A percentile compares a stretch with the other conserved stretches of the same genome.
These are phyloP conservation scores for Didymella keratinophila DNA, from an alignment of 2,329 filamentous ascomycete genomes.

Conservation along the genomic window DNA sequence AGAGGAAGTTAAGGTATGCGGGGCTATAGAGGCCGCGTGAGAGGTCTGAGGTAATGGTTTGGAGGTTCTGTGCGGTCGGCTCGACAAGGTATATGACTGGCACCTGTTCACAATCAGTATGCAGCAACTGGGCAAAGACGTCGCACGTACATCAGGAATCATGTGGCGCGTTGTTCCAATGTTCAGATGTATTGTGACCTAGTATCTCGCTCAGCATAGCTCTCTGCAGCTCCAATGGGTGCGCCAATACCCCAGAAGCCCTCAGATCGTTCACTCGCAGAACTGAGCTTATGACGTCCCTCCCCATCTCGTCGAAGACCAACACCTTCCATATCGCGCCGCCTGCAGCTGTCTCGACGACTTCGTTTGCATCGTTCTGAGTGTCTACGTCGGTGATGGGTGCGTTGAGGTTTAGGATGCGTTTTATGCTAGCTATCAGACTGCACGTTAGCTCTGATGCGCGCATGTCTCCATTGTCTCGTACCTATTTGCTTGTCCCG, in stretches of 20 bases:
- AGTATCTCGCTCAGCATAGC: constrained; percentile 72
- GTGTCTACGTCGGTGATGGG: constrained; percentile 62
- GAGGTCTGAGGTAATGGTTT: constrained; percentile 84
- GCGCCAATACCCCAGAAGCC: constrained; percentile 72
- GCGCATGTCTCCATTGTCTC: neutral
- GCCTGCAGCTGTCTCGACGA: constrained; percentile 25
- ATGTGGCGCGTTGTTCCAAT: constrained; percentile 82
- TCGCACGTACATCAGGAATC: constrained; percentile 81
- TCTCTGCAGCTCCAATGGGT: neutral
- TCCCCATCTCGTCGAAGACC: constrained; percentile 89
- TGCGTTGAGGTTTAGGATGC: constrained; percentile 94
- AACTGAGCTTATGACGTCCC: constrained; percentile 97
- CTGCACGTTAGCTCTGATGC: constrained; percentile 23
- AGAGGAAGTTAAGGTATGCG: constrained; percentile 96
- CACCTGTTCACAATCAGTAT: constrained; percentile 31
- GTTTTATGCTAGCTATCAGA: constrained; percentile 81
- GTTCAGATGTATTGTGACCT: constrained; percentile 58
- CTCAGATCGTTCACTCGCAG: constrained; percentile 91
- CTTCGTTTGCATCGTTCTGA: constrained; percentile 64
- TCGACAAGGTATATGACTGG: constrained; percentile 97
- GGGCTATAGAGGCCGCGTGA: constrained; percentile 84
- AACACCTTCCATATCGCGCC: constrained; percentile 64
- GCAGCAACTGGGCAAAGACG: neutral
- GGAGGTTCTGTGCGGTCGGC: constrained; percentile 80
- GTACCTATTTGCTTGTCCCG: constrained; percentile 71